A percentile compares a stretch with the other conserved stretches of the same genome.
These are phyloP conservation scores for Herpetospermum pedunculosum DNA, from an alignment of 306 rosid genomes.

Conservation along the genomic window DNA sequence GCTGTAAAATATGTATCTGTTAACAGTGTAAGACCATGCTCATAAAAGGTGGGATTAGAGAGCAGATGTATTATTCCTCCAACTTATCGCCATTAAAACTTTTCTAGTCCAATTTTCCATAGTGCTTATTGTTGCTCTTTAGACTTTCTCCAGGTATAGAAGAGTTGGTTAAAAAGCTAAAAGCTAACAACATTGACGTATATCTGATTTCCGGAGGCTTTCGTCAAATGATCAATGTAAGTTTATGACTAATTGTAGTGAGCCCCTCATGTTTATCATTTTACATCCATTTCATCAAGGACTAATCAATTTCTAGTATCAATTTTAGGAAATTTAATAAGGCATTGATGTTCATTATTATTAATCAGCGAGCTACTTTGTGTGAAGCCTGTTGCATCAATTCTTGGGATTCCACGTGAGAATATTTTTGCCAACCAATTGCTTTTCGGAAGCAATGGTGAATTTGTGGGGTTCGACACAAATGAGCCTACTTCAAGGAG, in stretches of 20 bases:
- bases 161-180: constrained; percentile 59
- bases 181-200: constrained; percentile 39
- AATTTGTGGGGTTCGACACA: constrained; percentile 76
- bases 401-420: constrained; percentile 58
- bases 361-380: constrained; percentile 19
- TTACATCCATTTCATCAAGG: neutral
- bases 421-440: constrained; percentile 84
- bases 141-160: constrained; percentile 90
- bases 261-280: neutral
- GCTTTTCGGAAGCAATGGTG: constrained; percentile 68
- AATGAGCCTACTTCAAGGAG: constrained; percentile 85
- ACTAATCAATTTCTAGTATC: neutral
- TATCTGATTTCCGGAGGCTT: constrained; percentile 94
- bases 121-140: constrained; percentile 12
- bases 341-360: constrained; percentile 9
- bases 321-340: neutral
- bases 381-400: constrained; percentile 76
- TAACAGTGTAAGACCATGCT: neutral
- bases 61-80: neutral
- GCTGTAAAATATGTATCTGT: neutral
- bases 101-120: neutral
- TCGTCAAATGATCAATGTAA: constrained; percentile 92
- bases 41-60: neutral
- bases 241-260: constrained; percentile 11
- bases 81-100: neutral